Percentiles rank a stretch among this genome's conserved stretches.
Conservation (phyloP, 2,329 filamentous ascomycete genomes). For the Beauveria australis region DNA sequence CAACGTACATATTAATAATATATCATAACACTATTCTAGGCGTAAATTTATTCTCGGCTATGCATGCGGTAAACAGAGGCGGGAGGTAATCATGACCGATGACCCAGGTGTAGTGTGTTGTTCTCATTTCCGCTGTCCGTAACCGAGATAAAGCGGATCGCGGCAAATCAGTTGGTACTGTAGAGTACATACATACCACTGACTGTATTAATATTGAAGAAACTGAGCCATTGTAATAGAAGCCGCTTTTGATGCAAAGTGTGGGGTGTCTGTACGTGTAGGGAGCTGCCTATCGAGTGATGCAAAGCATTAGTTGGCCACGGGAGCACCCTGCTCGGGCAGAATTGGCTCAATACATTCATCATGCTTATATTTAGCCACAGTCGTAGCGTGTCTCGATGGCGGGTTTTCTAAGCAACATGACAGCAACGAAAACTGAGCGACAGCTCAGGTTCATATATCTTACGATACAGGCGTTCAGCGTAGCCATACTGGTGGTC, state of each 20-base stretch:
- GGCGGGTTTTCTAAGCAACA: neutral
- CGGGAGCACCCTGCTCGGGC: neutral
- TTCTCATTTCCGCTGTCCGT: too few species aligned
- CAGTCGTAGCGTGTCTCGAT: neutral
- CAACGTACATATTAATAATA: too few species aligned
- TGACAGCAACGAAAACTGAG: neutral
- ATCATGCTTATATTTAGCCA: neutral
- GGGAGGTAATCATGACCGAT: too few species aligned
- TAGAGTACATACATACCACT: too few species aligned
- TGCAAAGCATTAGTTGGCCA: neutral
- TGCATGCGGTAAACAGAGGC: too few species aligned
- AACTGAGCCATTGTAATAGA: too few species aligned
- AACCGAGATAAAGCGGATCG: too few species aligned
- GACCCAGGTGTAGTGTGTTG: too few species aligned
- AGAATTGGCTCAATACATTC: neutral
- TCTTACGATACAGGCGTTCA: neutral
- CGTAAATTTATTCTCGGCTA: too few species aligned
- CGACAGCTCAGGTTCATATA: neutral
- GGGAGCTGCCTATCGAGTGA: neutral
- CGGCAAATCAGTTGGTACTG: too few species aligned
- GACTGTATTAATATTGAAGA: too few species aligned
- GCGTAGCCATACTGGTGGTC: neutral
- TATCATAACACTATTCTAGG: too few species aligned
- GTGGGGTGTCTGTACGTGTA: neutral
- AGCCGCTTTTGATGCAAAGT: neutral